Conservation (phyloP, 805 yeast species). For the Pichia kluyveri region DNA sequence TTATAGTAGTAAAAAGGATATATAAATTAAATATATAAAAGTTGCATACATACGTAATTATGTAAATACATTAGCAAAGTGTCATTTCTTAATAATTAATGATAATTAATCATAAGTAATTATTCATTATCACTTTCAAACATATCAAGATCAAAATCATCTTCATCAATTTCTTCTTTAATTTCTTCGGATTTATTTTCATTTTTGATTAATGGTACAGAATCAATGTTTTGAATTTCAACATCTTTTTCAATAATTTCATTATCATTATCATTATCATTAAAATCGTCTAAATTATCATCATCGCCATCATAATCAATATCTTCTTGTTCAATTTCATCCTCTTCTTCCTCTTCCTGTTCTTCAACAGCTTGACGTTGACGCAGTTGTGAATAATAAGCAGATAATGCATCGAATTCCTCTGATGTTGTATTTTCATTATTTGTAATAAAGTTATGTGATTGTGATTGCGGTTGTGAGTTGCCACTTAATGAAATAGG, state of each 20-base stretch:
- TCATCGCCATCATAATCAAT: conserved; percentile 5
- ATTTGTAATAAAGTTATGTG: neutral
- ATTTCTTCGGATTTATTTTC: neutral
- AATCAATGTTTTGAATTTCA: neutral
- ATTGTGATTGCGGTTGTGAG: neutral
- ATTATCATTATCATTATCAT: neutral
- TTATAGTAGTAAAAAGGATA: too few species aligned
- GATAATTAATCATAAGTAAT: too few species aligned
- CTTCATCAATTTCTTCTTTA: conserved; percentile 7
- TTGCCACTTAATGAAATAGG: neutral
- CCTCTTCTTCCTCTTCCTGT: conserved; percentile 41
- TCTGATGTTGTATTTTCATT: conserved; percentile 35
- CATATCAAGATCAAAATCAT: conserved; percentile 10
- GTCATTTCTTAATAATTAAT: neutral
- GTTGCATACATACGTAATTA: neutral
- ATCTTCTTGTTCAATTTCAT: conserved; percentile 4
- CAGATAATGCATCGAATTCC: conserved; percentile 64
- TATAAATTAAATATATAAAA: too few species aligned
- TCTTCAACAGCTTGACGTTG: conserved; percentile 58
- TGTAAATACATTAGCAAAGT: neutral
- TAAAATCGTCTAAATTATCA: neutral
- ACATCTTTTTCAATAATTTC: neutral
- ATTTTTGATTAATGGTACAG: neutral
- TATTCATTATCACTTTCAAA: conserved; percentile 8
- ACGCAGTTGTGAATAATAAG: conserved; percentile 70